Base-by-base conservation (phyloP, 495 filamentous ascomycete genomes). In the Oidiodendron maius region DNA sequence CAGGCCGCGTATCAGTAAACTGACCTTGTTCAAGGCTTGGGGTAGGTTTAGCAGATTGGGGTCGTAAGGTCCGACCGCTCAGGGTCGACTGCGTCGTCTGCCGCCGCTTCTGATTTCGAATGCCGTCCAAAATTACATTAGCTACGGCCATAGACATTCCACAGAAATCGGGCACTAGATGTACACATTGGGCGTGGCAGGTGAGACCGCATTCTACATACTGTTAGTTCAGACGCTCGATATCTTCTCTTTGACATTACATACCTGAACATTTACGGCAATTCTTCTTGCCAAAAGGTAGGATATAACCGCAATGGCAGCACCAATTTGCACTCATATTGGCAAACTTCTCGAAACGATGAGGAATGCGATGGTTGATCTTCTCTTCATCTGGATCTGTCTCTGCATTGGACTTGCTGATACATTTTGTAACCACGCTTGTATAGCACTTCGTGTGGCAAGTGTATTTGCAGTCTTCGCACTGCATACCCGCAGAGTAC, bases 261-360 rank as follows among this genome's bases (percentile, higher is more conserved):
- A 58, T 78, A 91, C 89, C 89, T 61, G 81, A 79, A 68, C 93
- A 99, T 66, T 89, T 91, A 57, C 91, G 83, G 52, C 81, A 86
- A 67, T 91, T 94, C 66, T 94, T 96, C 57, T 90, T 89, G 28
- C 93, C 93, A 58, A 97, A 83, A 5, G 94, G 89, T n/a, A 99
- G 75, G 53, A 99, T 87, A 66, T 96, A 97, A 50, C 93, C 93
- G 62, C 93, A 99, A 63, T 99, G 93, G 61, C 94, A 97, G 64
- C 93, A 99, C 93, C 93, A 99, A 64, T 97, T 97, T 35, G 94
- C 93, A 4, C 91, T 91, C 64, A 97, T 85, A 60, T 97, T 97
- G 28, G 91, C 88, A 62, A 95, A 97, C 10, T 80, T 78, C 51
- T 93, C 82, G 73, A 95, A 99, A 30, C 93, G 86, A 74, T 99